phyloP scores from a whole-genome alignment of 148 eudicot genomes.

The Cornus florida region DNA sequence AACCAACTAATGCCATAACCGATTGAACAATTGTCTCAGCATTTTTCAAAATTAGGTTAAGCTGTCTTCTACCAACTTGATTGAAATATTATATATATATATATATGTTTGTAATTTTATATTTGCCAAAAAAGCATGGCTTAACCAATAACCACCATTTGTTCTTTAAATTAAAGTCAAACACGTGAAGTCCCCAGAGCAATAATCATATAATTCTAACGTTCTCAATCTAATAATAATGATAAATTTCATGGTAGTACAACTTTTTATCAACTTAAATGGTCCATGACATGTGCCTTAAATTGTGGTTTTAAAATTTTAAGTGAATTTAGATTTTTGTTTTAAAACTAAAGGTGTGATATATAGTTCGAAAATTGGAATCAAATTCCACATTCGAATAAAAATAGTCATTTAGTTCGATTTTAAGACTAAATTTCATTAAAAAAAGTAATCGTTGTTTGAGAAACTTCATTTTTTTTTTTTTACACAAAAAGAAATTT shows the following conservation, averaged over 20 bases:
- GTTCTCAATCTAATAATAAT: neutral
- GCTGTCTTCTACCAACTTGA: neutral
- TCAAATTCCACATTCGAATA: too few relatives aligned
- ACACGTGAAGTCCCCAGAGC: neutral
- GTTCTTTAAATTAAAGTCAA: neutral
- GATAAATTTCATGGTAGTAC: neutral
- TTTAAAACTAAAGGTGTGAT: neutral
- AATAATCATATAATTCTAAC: neutral
- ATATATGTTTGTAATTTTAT: too few relatives aligned
- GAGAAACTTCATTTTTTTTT: too few relatives aligned
- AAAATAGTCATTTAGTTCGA: too few relatives aligned
- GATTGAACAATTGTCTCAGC: neutral
- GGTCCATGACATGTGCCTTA: neutral
- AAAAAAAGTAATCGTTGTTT: too few relatives aligned
- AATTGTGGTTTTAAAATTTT: neutral
- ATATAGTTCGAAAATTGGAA: too few relatives aligned
- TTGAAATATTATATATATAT: neutral
- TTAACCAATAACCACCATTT: neutral
- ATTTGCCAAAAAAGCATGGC: neutral
- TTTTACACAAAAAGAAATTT: too few relatives aligned
- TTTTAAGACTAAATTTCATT: too few relatives aligned
- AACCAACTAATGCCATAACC: too few relatives aligned
- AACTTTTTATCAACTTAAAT: neutral
- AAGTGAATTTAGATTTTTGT: neutral
- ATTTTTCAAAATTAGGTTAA: neutral